Evolutionary conservation across 2,329 filamentous ascomycete genomes (phyloP), one percentile per base, ranked within the genome.

Genomic region (Neonectria magnoliae): DNA sequence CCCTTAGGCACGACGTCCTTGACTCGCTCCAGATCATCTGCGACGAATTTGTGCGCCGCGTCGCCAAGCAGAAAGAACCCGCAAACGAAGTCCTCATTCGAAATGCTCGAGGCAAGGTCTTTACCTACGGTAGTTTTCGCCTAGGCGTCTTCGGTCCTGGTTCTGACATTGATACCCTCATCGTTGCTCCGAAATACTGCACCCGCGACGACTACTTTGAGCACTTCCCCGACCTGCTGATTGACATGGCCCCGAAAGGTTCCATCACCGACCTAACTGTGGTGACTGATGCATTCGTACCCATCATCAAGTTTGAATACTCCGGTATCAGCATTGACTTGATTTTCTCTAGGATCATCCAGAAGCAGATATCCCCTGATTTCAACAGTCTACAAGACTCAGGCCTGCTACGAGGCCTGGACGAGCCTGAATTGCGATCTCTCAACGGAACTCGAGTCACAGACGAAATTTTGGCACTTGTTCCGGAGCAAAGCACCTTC

Each of bases 251-350:
- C 1, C 88, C 91, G 9, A 82, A 88, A 41, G 92, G 90, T n/a
- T 86, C 94, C 64, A 93, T 98, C 72, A 91, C 92, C 65, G 93
- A 97, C 76, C 85, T 98, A 73, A 91, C 93, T 2, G 88, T 91
- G 0, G 96, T 99, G 41, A 91, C 91, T 52, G 95, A 97, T 75
- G 93, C 95, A 4, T 97, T 93, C 75, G 95, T 98, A 8, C 96
- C 96, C 52, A 97, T 99, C 77, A 98, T 99, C 83, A 98, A 98
- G 78, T 93, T 98, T 75, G 93, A 97, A 77, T 93, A 97, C 71
- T 89, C 87, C 56, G 93, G 91, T 54, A 97, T 99, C 77, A 96
- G 93, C 78, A 97, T 99, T 76, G 96, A 99, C 85, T 82, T 99
- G 71, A 97, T 98, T 77, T 94, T 94, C 80, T 91, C 92, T 69